Conservation (phyloP, 2,329 filamentous ascomycete genomes). For the Amauroascus verrucosus region DNA sequence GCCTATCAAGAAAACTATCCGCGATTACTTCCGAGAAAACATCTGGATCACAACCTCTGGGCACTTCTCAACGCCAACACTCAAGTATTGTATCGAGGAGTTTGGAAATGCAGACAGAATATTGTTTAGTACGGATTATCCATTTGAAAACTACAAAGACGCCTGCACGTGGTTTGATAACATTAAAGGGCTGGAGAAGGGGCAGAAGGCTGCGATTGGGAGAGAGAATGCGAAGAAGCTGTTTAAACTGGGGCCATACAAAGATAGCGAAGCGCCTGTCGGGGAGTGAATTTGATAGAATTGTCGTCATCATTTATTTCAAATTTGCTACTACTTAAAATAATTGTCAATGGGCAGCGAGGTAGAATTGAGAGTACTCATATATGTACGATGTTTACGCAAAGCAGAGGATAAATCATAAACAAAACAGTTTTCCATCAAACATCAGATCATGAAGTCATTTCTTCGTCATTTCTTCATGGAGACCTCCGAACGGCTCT, state of each 20-base stretch:
- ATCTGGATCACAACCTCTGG: slow-evolving; percentile 37
- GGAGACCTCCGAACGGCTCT: too few relatives aligned
- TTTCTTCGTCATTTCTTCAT: too few relatives aligned
- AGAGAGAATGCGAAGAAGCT: slow-evolving; percentile 39
- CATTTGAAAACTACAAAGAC: slow-evolving; percentile 33
- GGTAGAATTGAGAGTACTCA: too few relatives aligned
- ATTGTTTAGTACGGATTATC: slow-evolving; percentile 36
- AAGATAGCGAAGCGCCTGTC: slow-evolving; percentile 19
- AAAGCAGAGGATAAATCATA: too few relatives aligned
- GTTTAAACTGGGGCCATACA: slow-evolving; percentile 30
- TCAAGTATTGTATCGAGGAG: slow-evolving; percentile 34
- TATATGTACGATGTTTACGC: too few relatives aligned
- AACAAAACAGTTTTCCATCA: too few relatives aligned
- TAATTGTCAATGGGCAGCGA: too few relatives aligned
- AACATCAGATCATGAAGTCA: too few relatives aligned
- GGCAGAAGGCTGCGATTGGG: slow-evolving; percentile 26
- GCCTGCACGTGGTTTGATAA: slow-evolving; percentile 39
- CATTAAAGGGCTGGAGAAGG: slow-evolving; percentile 28
- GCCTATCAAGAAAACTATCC: slow-evolving; percentile 35
- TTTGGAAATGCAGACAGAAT: slow-evolving; percentile 31
- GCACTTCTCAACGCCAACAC: slow-evolving; percentile 33
- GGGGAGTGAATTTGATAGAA: slow-evolving; percentile 3
- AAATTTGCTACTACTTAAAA: too few relatives aligned
- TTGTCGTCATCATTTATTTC: too few relatives aligned
- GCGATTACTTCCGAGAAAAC: slow-evolving; percentile 35